Evolutionary conservation across 306 rosid species (phyloP), one percentile per base, ranked within the genome.

Genomic region (Potentilla sterilis): DNA sequence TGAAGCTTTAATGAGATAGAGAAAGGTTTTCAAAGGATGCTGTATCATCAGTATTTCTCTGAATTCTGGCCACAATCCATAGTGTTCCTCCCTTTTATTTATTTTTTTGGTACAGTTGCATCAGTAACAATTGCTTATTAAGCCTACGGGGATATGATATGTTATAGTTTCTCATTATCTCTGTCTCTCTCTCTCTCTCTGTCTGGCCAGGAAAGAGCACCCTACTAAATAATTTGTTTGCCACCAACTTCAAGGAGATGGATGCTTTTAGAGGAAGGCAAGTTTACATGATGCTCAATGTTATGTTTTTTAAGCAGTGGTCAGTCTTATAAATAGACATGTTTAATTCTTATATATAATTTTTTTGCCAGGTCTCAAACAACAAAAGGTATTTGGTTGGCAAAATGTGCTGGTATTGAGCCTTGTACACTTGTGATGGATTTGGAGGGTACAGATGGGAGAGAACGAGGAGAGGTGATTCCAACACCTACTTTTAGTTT

Each of bases 391-490:
- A 92, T 96, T 70, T 96, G 99, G 99, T 83, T 90, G 83, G 99
- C 99, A 72, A 88, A 69, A 76, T 92, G 99, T 78, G 81, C 81
- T 16, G 99, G 96, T 78, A 92, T 96, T 49, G 98, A 92, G 79
- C 99, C 99, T 70, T 90, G 90, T 77, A 96, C 99, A 16, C 80
- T 96, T 81, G 99, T 90, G 67, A 92, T 96, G 99, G 99, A 96
- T 86, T 87, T 96, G 84, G 99, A 92, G 89, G 99, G 99, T 74
- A 92, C 99, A 24, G 99, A 96, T 86, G 99, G 99, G 82, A 88
- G 99, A 83, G 99, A 96, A 83, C 92, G 99, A n/a, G 99, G 99
- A 85, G 99, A 96, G 99, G 99, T 96, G 85, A 77, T 48, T 76
- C 73, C 74, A 4, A 59, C 34, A 51, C 42, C 41, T 28, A 51